Evolutionary conservation across 768 basidiomycete genomes (phyloP).

Genomic region (Boletus pseudopeckii): DNA sequence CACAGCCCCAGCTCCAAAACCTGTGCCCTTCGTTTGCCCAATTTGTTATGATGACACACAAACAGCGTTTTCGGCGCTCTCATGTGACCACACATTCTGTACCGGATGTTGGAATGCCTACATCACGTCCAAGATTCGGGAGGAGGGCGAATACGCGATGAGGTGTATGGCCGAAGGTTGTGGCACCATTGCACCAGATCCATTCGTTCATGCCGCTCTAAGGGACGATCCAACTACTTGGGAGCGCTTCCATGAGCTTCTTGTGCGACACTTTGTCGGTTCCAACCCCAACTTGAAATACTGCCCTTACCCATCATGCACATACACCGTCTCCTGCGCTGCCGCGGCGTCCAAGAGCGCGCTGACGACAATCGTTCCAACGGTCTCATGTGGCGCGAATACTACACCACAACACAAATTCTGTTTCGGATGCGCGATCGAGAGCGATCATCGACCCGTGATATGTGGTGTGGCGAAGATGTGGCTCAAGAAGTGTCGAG

Average conservation of each 20-base stretch:
- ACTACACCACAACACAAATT: conserved; percentile 65
- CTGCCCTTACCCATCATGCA: conserved; percentile 94
- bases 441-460: conserved; percentile 88
- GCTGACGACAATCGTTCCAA: conserved; percentile 80
- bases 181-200: conserved; percentile 58
- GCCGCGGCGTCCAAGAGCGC: conserved; percentile 73
- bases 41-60: conserved; percentile 87
- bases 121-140: conserved; percentile 72
- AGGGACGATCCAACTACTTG: conserved; percentile 52
- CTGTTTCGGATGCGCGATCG: conserved; percentile 92
- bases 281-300: conserved; percentile 82
- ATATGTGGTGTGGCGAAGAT: conserved; percentile 84
- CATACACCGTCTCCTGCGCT: conserved; percentile 88
- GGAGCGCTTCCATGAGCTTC: conserved; percentile 79
- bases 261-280: conserved; percentile 86
- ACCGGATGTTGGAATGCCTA: conserved; percentile 82
- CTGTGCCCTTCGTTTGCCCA: conserved; percentile 76
- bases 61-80: conserved; percentile 66
- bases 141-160: conserved; percentile 70
- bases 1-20: conserved; percentile 26
- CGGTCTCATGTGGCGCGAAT: conserved; percentile 76
- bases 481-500: conserved; percentile 97
- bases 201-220: conserved; percentile 57
- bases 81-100: conserved; percentile 86
- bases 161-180: conserved; percentile 83